Evolutionary conservation across 2,329 filamentous ascomycete species (phyloP).

Genomic region (Fusarium sp.): DNA sequence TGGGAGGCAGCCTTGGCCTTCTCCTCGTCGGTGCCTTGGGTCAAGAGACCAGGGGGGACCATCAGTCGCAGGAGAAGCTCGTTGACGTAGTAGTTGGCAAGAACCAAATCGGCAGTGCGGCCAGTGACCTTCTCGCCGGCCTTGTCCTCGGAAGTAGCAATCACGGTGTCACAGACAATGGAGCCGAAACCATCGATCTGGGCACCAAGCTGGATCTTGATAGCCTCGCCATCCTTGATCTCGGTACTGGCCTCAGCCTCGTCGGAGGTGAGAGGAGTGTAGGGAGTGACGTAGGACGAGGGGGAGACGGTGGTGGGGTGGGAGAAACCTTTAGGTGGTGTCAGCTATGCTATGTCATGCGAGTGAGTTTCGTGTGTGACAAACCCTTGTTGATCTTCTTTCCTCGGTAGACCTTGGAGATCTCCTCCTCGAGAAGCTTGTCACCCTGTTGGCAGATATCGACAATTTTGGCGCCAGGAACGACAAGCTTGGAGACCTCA

Average conservation of each 20-base stretch:
- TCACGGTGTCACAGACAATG: conserved; percentile 93
- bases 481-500: conserved; percentile 79
- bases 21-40: conserved; percentile 89
- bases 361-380: conserved; percentile 46
- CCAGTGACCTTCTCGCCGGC: conserved; percentile 76
- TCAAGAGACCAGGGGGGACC: conserved; percentile 88
- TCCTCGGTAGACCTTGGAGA: conserved; percentile 96
- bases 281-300: conserved; percentile 93
- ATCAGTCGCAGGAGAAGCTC: conserved; percentile 93
- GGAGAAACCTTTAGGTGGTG: conserved; percentile 74
- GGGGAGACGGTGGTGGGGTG: conserved; percentile 97
- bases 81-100: conserved; percentile 95
- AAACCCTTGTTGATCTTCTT: conserved; percentile 95
- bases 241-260: conserved; percentile 83
- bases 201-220: conserved; percentile 99
- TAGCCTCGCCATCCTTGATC: conserved; percentile 85
- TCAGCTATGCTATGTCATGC: conserved; percentile 36
- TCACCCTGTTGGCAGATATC: conserved; percentile 96
- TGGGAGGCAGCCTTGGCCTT: conserved; percentile 89
- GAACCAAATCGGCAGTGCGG: conserved; percentile 85
- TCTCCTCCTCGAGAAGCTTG: conserved; percentile 92
- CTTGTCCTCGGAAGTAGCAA: conserved; percentile 75
- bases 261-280: conserved; percentile 91
- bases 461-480: conserved; percentile 91
- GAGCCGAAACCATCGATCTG: conserved; percentile 98